Conservation (phyloP, 108 stramenopile species). For the Cyclotella baltica region DNA sequence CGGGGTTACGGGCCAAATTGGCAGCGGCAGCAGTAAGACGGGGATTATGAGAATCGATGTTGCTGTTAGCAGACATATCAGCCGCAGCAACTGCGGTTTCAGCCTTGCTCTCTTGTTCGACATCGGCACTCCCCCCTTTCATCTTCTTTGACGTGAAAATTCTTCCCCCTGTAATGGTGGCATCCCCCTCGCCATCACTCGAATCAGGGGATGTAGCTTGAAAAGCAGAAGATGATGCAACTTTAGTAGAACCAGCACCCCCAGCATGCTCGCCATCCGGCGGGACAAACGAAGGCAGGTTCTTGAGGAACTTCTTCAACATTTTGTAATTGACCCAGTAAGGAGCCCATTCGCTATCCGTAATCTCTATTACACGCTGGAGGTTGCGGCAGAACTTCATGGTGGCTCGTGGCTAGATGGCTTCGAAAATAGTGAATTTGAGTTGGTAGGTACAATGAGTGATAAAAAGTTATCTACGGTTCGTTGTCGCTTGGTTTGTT, state of each 20-base stretch:
- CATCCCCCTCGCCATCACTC: not conserved
- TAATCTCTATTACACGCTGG: conserved; percentile 83
- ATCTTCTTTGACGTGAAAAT: not conserved
- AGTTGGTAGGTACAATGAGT: no score
- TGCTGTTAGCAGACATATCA: not conserved
- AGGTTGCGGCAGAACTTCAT: conserved; percentile 94
- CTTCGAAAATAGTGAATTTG: no score
- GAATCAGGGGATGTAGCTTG: not conserved
- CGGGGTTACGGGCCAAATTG: conserved; percentile 56
- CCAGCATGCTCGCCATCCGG: conserved; percentile 36
- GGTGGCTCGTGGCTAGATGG: no score
- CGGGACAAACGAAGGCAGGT: conserved; percentile 73
- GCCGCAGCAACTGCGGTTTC: not conserved
- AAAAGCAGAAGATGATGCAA: not conserved
- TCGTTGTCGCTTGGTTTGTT: no score
- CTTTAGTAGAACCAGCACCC: not conserved
- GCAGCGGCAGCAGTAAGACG: conserved; percentile 26
- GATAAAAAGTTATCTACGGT: no score
- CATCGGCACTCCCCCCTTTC: not conserved
- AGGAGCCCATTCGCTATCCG: conserved; percentile 88
- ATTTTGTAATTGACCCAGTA: conserved; percentile 92
- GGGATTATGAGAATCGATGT: conserved; percentile 9
- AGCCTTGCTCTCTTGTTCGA: not conserved
- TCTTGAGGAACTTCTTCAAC: conserved; percentile 94
- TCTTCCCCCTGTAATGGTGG: no score